These are phyloP conservation scores for Xerocomus nothofagi DNA, from an alignment of 1,284 basidiomycete genomes.

Conservation along the genomic window DNA sequence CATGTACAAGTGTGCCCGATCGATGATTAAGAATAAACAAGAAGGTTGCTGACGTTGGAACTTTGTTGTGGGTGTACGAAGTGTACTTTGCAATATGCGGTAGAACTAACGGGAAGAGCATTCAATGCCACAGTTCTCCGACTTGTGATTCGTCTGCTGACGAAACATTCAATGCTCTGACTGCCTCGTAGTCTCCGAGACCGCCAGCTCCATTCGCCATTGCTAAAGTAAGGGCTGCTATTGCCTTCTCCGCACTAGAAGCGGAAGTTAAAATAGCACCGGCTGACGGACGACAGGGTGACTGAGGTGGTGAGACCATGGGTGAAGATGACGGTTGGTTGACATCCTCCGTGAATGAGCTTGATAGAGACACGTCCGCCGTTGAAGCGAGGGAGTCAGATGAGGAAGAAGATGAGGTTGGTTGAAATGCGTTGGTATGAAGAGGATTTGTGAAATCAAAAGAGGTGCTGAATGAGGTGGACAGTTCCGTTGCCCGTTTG, in stretches of 20 bases:
- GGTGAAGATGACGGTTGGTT: conserved; percentile 4
- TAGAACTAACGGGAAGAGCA: conserved; percentile 1
- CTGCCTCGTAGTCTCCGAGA: conserved; percentile 59
- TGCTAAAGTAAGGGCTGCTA: conserved; percentile 61
- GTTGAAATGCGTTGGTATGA: conserved; percentile 28
- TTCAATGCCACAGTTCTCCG: conserved; percentile 66
- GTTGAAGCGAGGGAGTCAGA: conserved; percentile 41
- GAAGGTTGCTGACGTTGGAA: conserved; percentile 10
- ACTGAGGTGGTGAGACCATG: conserved; percentile 16
- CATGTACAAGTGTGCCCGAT: conserved; percentile 12
- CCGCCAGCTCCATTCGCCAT: conserved; percentile 71
- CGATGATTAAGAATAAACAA: conserved; percentile 34
- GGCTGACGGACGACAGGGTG: conserved; percentile 7
- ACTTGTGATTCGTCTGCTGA: conserved; percentile 45
- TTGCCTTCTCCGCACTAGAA: conserved; percentile 55
- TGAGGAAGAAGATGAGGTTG: conserved; percentile 24
- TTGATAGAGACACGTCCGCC: conserved; percentile 29
- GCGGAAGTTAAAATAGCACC: conserved; percentile 26
- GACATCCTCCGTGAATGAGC: conserved; percentile 14
- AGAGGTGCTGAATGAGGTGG: conserved; percentile 31
- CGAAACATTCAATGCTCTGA: conserved; percentile 45
- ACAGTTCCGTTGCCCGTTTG: conserved; percentile 18
- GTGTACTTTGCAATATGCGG: conserved; percentile 1
- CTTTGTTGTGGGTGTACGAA: conserved; percentile 1
- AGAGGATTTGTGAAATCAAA: conserved; percentile 23